These are phyloP conservation scores for Yamadazyma siamensis DNA, from an alignment of 1,139 yeast genomes.

Conservation along the genomic window DNA sequence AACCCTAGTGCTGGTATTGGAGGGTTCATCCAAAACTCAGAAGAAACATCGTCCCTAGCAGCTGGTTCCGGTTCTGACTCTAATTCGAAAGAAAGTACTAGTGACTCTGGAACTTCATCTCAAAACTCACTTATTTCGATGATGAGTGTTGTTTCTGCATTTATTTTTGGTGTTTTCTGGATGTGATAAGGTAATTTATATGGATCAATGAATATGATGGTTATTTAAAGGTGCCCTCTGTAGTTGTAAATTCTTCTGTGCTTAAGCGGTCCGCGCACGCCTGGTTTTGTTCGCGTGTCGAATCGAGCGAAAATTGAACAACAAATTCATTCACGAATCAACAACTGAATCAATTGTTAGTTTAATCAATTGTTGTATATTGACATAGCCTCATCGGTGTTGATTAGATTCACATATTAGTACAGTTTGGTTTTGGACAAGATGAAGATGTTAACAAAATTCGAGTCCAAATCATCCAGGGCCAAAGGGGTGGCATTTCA, in stretches of 20 bases:
- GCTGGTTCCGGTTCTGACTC: constrained; percentile 2
- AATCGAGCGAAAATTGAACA: constrained; percentile 7
- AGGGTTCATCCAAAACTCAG: constrained; percentile 33
- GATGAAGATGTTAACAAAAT: constrained; percentile 97
- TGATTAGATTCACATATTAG: no score
- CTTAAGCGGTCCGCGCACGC: no score
- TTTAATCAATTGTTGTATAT: no score
- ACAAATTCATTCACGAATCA: constrained; percentile 12
- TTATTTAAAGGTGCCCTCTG: no score
- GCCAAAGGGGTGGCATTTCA: constrained; percentile 99
- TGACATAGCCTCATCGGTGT: no score
- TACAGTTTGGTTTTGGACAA: no score
- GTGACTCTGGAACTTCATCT: constrained; percentile 1
- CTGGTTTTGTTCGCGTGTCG: constrained; percentile 14
- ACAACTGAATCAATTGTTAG: no score
- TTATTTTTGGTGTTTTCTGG: constrained; percentile 20
- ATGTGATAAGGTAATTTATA: no score
- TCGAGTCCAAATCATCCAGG: constrained; percentile 97
- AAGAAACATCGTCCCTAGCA: constrained; percentile 3
- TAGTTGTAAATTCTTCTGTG: no score
- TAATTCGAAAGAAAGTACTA: neutral
- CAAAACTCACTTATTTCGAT: constrained; percentile 7
- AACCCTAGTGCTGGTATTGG: constrained; percentile 24
- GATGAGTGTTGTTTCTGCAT: constrained; percentile 17
- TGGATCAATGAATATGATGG: no score